A percentile compares a stretch with the other conserved stretches of the same genome.
phyloP scores from a whole-genome alignment of 2,329 filamentous ascomycete species.

The Neofusicoccum sp. region DNA sequence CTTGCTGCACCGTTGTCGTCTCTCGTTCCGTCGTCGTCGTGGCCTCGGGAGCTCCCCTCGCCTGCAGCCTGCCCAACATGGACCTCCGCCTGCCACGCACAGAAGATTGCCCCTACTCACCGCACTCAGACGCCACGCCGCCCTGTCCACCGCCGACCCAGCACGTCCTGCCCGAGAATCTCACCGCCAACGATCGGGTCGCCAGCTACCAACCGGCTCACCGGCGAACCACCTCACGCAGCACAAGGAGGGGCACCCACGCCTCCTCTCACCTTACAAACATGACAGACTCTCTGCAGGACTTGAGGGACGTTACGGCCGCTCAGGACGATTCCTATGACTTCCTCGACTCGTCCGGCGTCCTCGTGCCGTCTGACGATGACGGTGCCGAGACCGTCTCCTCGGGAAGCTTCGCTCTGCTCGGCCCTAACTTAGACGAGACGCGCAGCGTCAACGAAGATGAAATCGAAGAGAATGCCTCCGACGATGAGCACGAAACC shows the following conservation, averaged over 20 bases:
- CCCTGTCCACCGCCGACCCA: not conserved
- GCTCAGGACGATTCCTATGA: not conserved
- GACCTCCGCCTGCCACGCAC: constrained; percentile 17
- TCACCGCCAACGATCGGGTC: constrained; percentile 13
- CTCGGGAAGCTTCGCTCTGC: constrained; percentile 14
- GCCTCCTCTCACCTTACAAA: not conserved
- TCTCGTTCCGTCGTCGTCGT: constrained; percentile 14
- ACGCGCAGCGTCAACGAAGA: constrained; percentile 11
- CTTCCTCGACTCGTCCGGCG: constrained; percentile 8
- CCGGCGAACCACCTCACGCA: not conserved
- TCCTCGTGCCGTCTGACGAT: constrained; percentile 17
- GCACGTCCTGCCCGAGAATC: constrained; percentile 6
- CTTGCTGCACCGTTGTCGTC: constrained; percentile 12
- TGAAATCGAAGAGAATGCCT: not conserved
- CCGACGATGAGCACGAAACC: constrained; percentile 14
- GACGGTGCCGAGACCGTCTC: constrained; percentile 21
- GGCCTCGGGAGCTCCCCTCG: constrained; percentile 15
- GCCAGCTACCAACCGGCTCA: constrained; percentile 9
- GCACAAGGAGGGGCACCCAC: constrained; percentile 6
- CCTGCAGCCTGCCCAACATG: constrained; percentile 16
- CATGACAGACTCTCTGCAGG: not conserved
- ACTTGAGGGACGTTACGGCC: not conserved
- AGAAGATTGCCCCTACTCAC: constrained; percentile 18
- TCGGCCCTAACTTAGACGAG: constrained; percentile 12
- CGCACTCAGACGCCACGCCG: constrained; percentile 13